Evolutionary conservation across 257 asterid species (phyloP).

Genomic region (Solanum phureja): DNA sequence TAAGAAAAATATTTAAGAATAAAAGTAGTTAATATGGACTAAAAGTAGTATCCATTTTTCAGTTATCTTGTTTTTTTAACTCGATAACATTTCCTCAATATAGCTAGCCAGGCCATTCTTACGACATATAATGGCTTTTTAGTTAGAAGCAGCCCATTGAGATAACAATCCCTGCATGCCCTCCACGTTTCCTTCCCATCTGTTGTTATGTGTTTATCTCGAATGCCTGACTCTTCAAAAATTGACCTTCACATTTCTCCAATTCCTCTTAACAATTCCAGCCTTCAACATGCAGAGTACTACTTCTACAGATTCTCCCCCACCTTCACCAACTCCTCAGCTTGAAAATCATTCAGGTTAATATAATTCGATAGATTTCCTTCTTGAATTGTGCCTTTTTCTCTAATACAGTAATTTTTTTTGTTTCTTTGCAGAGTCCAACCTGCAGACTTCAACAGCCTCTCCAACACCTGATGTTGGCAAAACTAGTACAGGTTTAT

Average conservation of each 20-base stretch:
- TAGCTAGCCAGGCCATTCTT: too few species aligned
- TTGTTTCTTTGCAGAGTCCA: neutral
- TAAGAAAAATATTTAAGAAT: too few species aligned
- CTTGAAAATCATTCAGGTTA: neutral
- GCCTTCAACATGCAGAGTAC: neutral
- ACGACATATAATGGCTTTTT: too few species aligned
- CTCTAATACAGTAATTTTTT: neutral
- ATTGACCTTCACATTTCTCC: neutral
- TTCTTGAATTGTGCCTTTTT: neutral
- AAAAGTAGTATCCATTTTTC: too few species aligned
- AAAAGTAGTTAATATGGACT: too few species aligned
- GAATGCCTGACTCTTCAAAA: neutral
- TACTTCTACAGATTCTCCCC: neutral
- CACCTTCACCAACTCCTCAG: neutral
- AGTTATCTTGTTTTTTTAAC: too few species aligned
- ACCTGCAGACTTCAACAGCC: slow-evolving; percentile 18
- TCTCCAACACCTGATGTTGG: neutral
- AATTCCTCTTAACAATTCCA: neutral
- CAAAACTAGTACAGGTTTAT: neutral
- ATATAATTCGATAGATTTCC: neutral
- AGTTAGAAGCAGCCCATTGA: neutral
- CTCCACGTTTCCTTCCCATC: neutral
- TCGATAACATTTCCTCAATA: too few species aligned
- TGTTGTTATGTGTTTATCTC: neutral
- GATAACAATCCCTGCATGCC: too few species aligned